Evolutionary conservation across 139 green algal species (phyloP).

Genomic region (Haematococcus sp.): DNA sequence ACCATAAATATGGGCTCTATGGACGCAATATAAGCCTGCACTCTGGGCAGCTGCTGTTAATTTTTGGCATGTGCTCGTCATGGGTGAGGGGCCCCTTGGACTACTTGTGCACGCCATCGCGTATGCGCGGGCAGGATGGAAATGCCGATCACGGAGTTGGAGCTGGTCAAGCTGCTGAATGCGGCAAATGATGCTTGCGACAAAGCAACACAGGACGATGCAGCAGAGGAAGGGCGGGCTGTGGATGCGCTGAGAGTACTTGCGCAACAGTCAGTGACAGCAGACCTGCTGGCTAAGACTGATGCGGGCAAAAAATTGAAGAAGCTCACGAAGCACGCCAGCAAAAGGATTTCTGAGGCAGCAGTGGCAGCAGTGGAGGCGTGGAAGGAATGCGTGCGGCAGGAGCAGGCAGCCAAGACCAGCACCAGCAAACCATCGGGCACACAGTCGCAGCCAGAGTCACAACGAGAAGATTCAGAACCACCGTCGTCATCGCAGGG

Average conservation of each 20-base stretch:
- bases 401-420: slow-evolving; percentile 31
- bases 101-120: too few species aligned
- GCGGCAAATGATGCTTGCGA: slow-evolving; percentile 11
- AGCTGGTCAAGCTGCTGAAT: slow-evolving; percentile 19
- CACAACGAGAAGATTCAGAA: not conserved
- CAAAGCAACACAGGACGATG: slow-evolving; percentile 32
- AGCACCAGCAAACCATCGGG: not conserved
- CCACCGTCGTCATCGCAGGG: not conserved
- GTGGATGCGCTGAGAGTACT: slow-evolving; percentile 66
- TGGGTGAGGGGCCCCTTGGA: too few species aligned
- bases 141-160: slow-evolving; percentile 1
- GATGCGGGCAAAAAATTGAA: slow-evolving; percentile 77
- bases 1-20: too few species aligned
- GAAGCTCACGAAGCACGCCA: slow-evolving; percentile 68
- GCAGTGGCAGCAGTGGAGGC: slow-evolving; percentile 55
- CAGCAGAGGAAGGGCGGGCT: slow-evolving; percentile 50
- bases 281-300: slow-evolving; percentile 63
- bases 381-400: slow-evolving; percentile 71
- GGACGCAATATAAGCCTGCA: too few species aligned
- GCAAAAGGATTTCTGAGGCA: slow-evolving; percentile 39
- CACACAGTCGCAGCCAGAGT: not conserved
- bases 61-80: too few species aligned
- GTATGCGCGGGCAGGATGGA: not conserved
- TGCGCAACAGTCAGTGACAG: slow-evolving; percentile 50
- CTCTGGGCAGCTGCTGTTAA: too few species aligned